These are phyloP conservation scores for Aspergillus spinulosporus DNA, from an alignment of 2,329 filamentous ascomycete genomes.

Conservation along the genomic window DNA sequence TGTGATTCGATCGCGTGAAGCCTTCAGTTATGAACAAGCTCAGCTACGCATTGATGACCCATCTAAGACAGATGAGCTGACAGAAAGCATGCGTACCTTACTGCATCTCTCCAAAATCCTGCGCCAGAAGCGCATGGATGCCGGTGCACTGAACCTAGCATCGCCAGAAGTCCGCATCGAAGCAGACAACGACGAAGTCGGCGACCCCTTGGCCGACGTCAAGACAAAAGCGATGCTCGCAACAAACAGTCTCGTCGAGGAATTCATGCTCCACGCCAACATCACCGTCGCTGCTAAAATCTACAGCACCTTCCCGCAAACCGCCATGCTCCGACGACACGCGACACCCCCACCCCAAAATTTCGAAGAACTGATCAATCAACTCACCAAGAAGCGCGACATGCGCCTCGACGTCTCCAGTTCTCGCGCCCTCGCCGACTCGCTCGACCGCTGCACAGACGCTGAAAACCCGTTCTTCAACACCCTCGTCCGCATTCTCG, in stretches of 20 bases:
- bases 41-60: constrained; percentile 90
- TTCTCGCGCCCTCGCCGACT: constrained; percentile 87
- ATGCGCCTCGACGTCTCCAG: constrained; percentile 80
- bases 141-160: constrained; percentile 89
- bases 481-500: constrained; percentile 94
- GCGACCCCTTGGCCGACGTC: constrained; percentile 84
- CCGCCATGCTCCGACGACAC: constrained; percentile 88
- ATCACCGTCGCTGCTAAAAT: constrained; percentile 89
- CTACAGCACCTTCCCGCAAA: constrained; percentile 90
- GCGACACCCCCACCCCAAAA: constrained; percentile 90
- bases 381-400: constrained; percentile 82
- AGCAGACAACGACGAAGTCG: constrained; percentile 91
- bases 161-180: constrained; percentile 98
- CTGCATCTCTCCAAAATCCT: constrained; percentile 89
- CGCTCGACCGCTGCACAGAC: constrained; percentile 81
- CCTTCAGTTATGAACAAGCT: constrained; percentile 96
- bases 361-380: constrained; percentile 89
- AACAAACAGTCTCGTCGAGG: constrained; percentile 96
- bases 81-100: constrained; percentile 81
- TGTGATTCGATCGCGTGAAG: constrained; percentile 93
- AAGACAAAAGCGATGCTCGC: constrained; percentile 92
- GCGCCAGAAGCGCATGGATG: constrained; percentile 92
- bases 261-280: constrained; percentile 99
- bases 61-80: constrained; percentile 85
- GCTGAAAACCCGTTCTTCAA: constrained; percentile 90